Evolutionary conservation across 306 rosid species (phyloP), one percentile per base, ranked within the genome.

Genomic region (Pterocarpus santalinus): DNA sequence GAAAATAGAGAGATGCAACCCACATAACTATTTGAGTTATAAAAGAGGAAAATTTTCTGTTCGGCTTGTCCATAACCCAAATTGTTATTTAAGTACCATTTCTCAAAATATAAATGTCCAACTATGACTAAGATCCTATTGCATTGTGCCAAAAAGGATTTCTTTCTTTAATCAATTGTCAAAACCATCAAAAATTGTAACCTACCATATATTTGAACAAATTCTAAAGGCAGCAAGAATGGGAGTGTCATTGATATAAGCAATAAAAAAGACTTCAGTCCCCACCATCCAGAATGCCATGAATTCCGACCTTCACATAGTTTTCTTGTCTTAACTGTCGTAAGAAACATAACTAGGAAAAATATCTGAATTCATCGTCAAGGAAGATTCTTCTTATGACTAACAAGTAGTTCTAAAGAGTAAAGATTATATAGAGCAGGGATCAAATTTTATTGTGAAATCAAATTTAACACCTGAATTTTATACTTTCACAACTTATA

Each of bases 281-380:
- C 83, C 98, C 98, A 92, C 91, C 89, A 82, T 57, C 90, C 92
- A 34, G 97, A 91, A 85, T 92, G 98, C 97, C 97, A 94, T 35
- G 77, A 80, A 85, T 86, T 90, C 77, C 92, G 61, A 88, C 64
- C 76, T 80, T 89, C 89, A 71, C 60, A 47, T 66, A 92, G 64
- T 84, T 92, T 94, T 80, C 85, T 90, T 84, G 97, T 87, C 72
- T 85, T 89, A 17, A 81, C 85, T 60, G 98, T 90, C 5, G 86
- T 89, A 62, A 90, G 75, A 81, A 92, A 91, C 97, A 94, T 94
- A 22, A 92, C 67, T 62, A 75, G 85, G 90, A 92, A 92, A 89
- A 91, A 92, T 85, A 92, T 90, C 97, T 94, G 87, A 80, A 69
- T 82, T 46, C 38, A 10, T 67, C 9, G 92, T 92, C 82, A 92